Evolutionary conservation across 768 basidiomycete genomes (phyloP), one percentile per base, ranked within the genome.

Genomic region (Collybia nuda): DNA sequence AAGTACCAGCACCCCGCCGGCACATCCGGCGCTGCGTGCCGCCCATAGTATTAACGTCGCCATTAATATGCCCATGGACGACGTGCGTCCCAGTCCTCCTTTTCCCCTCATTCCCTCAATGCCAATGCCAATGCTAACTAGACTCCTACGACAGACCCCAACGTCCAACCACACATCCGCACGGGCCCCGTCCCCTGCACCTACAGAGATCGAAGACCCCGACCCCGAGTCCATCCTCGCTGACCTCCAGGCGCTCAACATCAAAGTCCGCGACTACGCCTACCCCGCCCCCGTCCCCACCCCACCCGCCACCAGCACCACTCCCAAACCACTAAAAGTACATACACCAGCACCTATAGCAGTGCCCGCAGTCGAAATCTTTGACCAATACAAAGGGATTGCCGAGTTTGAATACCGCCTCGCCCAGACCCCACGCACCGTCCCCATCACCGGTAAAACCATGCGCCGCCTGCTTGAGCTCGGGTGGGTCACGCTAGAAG

Each of bases 191-290:
- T 75, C 73, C 0, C 69, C 64, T 1, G 63, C 65, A 0, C 65
- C 69, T 2, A 75, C 75, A 1, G 74, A 75, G 42, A 48, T 72
- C 14, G 56, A 67, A 15, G 69, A 73, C 43, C 67, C 69, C 4
- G 67, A 70, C 26, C 65, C 68, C 4, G 70, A 72, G 36, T 63
- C 62, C 24, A 62, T 74, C 23, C 57, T 64, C 4, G 50, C 52
- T 3, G 48, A 58, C 7, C 55, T 74, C 9, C 48, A 63, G 2
- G 26, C 35, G n/a, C 61, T 53, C 2, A 68, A 64, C 18, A 69
- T 77, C 63, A 74, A 72, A 62, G 64, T 74, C 15, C 67, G 67
- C 17, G 77, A 78, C 59, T 78, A 62, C 48, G 77, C 71, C 4
- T 69, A 64, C 47, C 53, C 50, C 21, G 18, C 55, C 18, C 42